Base-by-base conservation (phyloP, 192 early-diverging fungal species). In the Coemansia sp. region DNA sequence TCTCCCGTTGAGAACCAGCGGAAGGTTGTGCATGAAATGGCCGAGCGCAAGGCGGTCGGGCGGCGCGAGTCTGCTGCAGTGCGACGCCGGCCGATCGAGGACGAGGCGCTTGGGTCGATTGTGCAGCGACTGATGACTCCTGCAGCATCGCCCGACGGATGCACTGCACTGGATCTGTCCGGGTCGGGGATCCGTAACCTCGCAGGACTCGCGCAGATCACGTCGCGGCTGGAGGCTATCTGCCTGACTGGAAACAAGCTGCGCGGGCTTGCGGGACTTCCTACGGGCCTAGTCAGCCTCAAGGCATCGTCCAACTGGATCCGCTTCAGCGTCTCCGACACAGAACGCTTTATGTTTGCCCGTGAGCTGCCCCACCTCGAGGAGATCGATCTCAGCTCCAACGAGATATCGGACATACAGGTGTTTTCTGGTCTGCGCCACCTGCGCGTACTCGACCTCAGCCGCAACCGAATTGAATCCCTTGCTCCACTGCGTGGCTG, bases 331-430 rank as follows among this genome's bases (percentile, higher is more conserved):
- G 23, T 59, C 4, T 23, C 48, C 20, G 79, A 81, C 31, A 28
- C 48, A 0, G 59, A 60, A 6, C 31, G 55, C 46, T 75, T 81
- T 33, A 63, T 49, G 30, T 75, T 75, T 81, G 73, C 79, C 13
- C 69, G 70, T 29, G 74, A 81, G 70, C 67, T 81, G 66, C 79
- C 79, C 34, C 79, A 81, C 29, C 53, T 81, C 29, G 79, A 81
- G 52, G 63, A 76, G 35, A 67, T 81, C 45, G 79, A 81, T 23
- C 61, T 76, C 28, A 76, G 79, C 42, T 62, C 69, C 10, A 81
- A 81, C 45, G 73, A 81, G 42, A 81, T 81, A 26, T 64, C 74
- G 12, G 79, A 81, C 45, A 76, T 81, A 4, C 58, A 66, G 25
- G 73, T 81, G 15, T 81, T 81, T 43, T 75, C 73, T 23, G 79